Conservation (phyloP, 495 filamentous ascomycete species). For the Collariella sp. region DNA sequence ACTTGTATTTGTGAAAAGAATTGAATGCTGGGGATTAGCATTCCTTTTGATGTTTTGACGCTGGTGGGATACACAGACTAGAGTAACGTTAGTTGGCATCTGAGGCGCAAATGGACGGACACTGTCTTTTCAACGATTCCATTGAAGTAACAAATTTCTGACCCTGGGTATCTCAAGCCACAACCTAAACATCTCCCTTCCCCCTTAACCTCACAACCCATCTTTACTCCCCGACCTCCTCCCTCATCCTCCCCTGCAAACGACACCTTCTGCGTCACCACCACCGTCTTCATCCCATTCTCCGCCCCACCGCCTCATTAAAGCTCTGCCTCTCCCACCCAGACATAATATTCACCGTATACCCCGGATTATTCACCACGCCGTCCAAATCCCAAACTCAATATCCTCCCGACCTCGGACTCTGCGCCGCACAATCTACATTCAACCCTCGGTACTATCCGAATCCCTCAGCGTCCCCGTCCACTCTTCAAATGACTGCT, state of each 20-base stretch:
- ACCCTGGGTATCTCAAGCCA: background rate
- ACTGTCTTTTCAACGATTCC: too few relatives aligned
- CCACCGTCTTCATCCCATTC: constrained; percentile 4
- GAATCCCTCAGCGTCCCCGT: constrained; percentile 2
- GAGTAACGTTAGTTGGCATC: too few relatives aligned
- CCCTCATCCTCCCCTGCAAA: background rate
- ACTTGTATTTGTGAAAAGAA: too few relatives aligned
- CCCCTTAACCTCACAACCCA: background rate
- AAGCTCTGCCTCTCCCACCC: background rate
- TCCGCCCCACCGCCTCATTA: background rate
- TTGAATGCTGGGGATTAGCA: too few relatives aligned
- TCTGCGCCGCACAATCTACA: too few relatives aligned
- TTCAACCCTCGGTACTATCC: constrained; percentile 9
- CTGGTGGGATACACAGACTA: too few relatives aligned
- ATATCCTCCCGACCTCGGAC: constrained; percentile 2
- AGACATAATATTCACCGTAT: constrained; percentile 7
- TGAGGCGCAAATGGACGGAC: too few relatives aligned
- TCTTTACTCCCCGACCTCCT: background rate
- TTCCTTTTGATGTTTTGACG: too few relatives aligned
- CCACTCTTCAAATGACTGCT: background rate
- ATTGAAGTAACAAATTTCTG: background rate
- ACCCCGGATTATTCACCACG: background rate
- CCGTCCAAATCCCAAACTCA: constrained; percentile 6
- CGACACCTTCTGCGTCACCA: constrained; percentile 9
- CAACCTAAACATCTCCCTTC: background rate